Percentiles rank a stretch among this genome's conserved stretches.
Evolutionary conservation across 148 eudicot species (phyloP).

Genomic region (Rhododendron griersonianum): DNA sequence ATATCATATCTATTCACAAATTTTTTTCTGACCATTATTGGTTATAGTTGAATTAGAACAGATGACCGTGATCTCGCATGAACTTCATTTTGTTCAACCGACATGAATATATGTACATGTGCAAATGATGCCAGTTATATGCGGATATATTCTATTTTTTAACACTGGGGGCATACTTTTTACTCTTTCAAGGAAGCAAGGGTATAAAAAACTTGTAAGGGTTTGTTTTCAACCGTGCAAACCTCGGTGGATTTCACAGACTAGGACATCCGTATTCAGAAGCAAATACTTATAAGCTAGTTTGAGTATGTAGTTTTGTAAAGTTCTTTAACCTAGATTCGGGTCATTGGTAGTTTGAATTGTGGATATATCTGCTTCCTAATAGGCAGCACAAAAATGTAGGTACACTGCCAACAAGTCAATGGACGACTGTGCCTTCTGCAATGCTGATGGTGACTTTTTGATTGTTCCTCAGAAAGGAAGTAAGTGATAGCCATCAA

Average conservation of each 20-base stretch:
- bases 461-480: slow-evolving; percentile 94
- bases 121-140: neutral
- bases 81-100: neutral
- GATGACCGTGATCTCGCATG: neutral
- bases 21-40: neutral
- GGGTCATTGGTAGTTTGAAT: neutral
- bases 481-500: slow-evolving; percentile 43
- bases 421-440: slow-evolving; percentile 82
- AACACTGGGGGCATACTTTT: neutral
- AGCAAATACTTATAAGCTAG: neutral
- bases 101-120: neutral
- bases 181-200: neutral
- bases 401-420: slow-evolving; percentile 94
- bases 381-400: slow-evolving; percentile 9
- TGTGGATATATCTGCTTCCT: neutral
- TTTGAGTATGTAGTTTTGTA: neutral
- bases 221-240: neutral
- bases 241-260: neutral
- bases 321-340: slow-evolving; percentile 2
- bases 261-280: neutral
- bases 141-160: neutral
- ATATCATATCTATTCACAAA: neutral
- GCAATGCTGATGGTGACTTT: slow-evolving; percentile 99
- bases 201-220: neutral
- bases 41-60: neutral